Evolutionary conservation across 805 yeast genomes (phyloP), one percentile per base, ranked within the genome.

Genomic region (Saccharomycopsis sp.): DNA sequence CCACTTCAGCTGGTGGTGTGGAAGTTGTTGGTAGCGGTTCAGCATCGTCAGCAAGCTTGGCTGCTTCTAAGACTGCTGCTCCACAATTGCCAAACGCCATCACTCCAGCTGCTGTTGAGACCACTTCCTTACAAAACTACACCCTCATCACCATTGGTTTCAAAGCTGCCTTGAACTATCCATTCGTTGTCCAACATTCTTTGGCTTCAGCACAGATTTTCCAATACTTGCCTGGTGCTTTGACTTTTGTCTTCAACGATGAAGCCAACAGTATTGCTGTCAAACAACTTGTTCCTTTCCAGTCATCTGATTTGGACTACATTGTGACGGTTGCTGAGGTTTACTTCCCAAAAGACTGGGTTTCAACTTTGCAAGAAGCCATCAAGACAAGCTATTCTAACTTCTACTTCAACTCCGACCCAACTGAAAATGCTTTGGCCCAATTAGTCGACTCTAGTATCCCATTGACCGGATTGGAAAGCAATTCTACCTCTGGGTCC

Each of bases 301-400:
- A 77, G 13, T 71, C 84, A 2, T 42, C 64, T 1, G 61, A 60
- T 10, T 67, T 66, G 37, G 65, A 65, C 36, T 89, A 85, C 59
- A 71, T 86, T 46, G 84, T 84, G 41, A 82, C 96, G 0, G 83
- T 88, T 46, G 97, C 96, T 5, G 81, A 81, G 57, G 80, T 85
- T 41, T 86, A 82, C 57, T 80, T 86, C 63, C 95, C 95, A 17
- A 57, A 62, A 8, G 57, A 59, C 9, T 60, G 69, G 22, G 69
- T 83, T 13, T 51, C 57, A 1, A 56, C 63, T 0, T 44, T 47
- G 37, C 37, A 43, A 19, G 20, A 43, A 16, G 34, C 47, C 21
- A 31, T 46, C n/a, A 43, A 39, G 30, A 43, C 48, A 43, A 49
- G 67, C 0, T 51, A 63, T n/a, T 83, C 95, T 3, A 43, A 52